A percentile compares a stretch with the other conserved stretches of the same genome.
These are phyloP conservation scores for Clonostachys byssicola DNA, from an alignment of 2,329 filamentous ascomycete genomes.

Conservation along the genomic window DNA sequence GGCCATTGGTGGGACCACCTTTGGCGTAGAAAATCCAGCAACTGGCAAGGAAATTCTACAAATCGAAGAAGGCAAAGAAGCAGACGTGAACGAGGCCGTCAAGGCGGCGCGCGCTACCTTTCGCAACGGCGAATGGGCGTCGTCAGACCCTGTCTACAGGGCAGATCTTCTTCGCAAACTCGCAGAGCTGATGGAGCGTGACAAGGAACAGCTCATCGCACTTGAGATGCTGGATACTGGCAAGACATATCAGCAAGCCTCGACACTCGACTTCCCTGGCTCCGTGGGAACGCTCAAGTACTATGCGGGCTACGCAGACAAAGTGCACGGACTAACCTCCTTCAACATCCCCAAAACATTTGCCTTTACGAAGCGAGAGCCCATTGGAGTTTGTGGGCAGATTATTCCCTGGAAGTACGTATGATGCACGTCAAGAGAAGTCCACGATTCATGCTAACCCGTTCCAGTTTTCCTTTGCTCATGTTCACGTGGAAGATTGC, in stretches of 20 bases:
- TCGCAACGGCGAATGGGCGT: constrained; percentile 61
- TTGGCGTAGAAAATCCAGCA: constrained; percentile 8
- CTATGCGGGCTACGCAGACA: constrained; percentile 68
- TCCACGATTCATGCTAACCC: not conserved
- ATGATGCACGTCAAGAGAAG: constrained; percentile 4
- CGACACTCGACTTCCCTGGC: constrained; percentile 57
- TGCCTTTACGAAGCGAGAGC: constrained; percentile 18
- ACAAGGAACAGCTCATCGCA: constrained; percentile 40
- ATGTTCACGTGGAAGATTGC: constrained; percentile 34
- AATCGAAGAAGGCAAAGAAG: constrained; percentile 6
- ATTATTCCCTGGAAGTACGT: constrained; percentile 62
- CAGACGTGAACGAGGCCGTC: constrained; percentile 10
- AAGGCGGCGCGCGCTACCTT: constrained; percentile 56
- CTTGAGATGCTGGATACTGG: constrained; percentile 74
- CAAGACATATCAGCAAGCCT: constrained; percentile 27
- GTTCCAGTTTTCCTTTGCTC: constrained; percentile 32
- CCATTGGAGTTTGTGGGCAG: constrained; percentile 44
- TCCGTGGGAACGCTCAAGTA: constrained; percentile 44
- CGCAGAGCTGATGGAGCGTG: constrained; percentile 61
- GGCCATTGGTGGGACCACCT: constrained; percentile 5
- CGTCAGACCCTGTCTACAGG: constrained; percentile 58
- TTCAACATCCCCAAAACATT: constrained; percentile 1
- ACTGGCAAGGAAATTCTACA: constrained; percentile 5
- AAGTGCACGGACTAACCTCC: constrained; percentile 21
- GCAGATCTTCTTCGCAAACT: constrained; percentile 65